Conservation (phyloP, 169 alveolate species). For the Cryptosporidium xiaoi region DNA sequence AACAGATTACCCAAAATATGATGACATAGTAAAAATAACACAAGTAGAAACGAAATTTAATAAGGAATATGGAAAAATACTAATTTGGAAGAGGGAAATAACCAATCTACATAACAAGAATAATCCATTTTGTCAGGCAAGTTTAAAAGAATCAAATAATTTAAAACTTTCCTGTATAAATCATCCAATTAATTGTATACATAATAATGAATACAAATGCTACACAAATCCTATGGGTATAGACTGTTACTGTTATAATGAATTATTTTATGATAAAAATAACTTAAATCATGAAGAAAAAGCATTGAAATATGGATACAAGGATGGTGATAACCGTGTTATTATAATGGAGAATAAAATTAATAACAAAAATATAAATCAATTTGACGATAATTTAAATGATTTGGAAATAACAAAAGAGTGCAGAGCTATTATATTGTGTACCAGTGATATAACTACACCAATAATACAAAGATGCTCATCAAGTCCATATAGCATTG, state of each 20-base stretch:
- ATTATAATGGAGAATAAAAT: too few species aligned
- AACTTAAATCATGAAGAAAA: too few species aligned
- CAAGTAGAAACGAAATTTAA: slow-evolving; percentile 14
- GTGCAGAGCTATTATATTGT: slow-evolving; percentile 38
- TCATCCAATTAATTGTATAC: slow-evolving; percentile 61
- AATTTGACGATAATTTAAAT: background rate
- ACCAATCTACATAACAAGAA: slow-evolving; percentile 1
- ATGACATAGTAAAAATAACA: slow-evolving; percentile 10
- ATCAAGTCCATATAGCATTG: slow-evolving; percentile 62
- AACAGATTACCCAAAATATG: slow-evolving; percentile 33
- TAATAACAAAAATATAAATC: too few species aligned
- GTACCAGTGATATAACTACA: slow-evolving; percentile 27
- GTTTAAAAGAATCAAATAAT: background rate
- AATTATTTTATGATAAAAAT: background rate
- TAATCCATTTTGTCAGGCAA: slow-evolving; percentile 18
- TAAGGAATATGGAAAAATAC: background rate
- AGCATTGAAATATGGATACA: background rate
- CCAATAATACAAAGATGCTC: slow-evolving; percentile 57
- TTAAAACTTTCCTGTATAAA: slow-evolving; percentile 42
- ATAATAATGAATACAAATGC: slow-evolving; percentile 36
- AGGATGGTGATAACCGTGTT: background rate
- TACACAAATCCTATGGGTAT: slow-evolving; percentile 66
- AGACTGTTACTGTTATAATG: slow-evolving; percentile 57
- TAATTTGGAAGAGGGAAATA: slow-evolving; percentile 23
- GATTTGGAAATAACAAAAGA: slow-evolving; percentile 11